Evolutionary conservation across 2,329 filamentous ascomycete species (phyloP), one percentile per base, ranked within the genome.

Genomic region (Plenodomus tracheiphilus): DNA sequence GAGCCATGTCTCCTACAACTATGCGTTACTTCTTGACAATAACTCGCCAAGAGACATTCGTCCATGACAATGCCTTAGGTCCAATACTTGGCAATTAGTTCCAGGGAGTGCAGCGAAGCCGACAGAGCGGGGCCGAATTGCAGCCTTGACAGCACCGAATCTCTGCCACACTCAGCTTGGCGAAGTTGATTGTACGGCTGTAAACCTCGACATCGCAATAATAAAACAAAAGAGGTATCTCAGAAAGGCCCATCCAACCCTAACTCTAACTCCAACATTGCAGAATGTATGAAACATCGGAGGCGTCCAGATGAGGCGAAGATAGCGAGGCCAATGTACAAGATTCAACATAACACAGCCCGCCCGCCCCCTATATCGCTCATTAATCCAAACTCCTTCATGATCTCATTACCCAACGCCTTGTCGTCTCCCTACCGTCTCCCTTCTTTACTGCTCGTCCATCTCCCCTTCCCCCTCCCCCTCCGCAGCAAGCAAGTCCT

Each of bases 401-500:
- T 32, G 28, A 39, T 43, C 30, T 41, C 43, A 28, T 49, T 41
- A 52, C 22, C 43, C 18, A 35, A 17, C 13, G 34, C 40, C 42
- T n/a, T n/a, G n/a, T n/a, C n/a, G n/a, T n/a, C n/a, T n/a, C n/a
- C n/a, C n/a, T n/a, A n/a, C n/a, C n/a, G n/a, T n/a, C n/a, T n/a
- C n/a, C n/a, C n/a, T 40, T 46, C 44, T 53, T 58, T 22, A 49
- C 50, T n/a, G n/a, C 35, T 68, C 59, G 30, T 55, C 63, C 15
- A 9, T 6, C 35, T 37, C 57, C 28, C 67, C 61, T 53, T 70
- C 59, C 49, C 72, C 60, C 18, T 67, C 59, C 46, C 67, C 62
- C 59, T 56, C 59, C 10, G 49, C 51, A 10, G 56, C 54, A 13
- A 75, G 49, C 42, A 57, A 51, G 43, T 77, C 77, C 53, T 82